Percentiles rank a stretch among this genome's conserved stretches.
These are phyloP conservation scores for Mollisiaceae sp. DNA, from an alignment of 2,329 filamentous ascomycete genomes.

Conservation along the genomic window DNA sequence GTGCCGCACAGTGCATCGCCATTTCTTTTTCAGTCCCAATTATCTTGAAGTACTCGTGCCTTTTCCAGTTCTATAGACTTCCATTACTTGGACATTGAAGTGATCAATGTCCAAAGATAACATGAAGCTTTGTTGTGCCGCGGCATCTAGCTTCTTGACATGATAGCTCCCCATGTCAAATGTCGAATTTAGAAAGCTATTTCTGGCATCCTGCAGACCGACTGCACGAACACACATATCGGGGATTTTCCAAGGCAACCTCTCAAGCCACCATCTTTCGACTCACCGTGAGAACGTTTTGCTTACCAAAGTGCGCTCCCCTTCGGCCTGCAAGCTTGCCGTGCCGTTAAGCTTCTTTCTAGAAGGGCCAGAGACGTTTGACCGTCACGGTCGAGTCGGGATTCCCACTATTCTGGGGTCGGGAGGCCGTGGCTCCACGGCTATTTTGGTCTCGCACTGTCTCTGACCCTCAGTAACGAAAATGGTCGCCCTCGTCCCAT, in stretches of 20 bases:
- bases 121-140: background rate
- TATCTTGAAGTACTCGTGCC: background rate
- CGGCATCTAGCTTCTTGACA: background rate
- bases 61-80: background rate
- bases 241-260: background rate
- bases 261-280: constrained; percentile 2
- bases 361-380: background rate
- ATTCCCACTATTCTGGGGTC: background rate
- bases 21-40: background rate
- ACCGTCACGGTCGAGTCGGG: background rate
- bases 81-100: background rate
- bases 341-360: background rate
- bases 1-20: background rate
- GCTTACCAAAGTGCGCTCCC: background rate
- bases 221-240: constrained; percentile 6
- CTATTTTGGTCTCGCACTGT: constrained; percentile 1
- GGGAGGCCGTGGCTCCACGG: background rate
- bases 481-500: background rate
- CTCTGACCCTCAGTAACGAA: background rate
- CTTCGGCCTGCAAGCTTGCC: background rate
- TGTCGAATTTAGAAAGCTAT: background rate
- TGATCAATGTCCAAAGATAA: background rate
- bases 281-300: background rate
- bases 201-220: background rate
- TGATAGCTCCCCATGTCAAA: background rate